Percentiles rank a stretch among this genome's conserved stretches.
Conservation (phyloP, 1,284 basidiomycete species). For the Ustilago curta region DNA sequence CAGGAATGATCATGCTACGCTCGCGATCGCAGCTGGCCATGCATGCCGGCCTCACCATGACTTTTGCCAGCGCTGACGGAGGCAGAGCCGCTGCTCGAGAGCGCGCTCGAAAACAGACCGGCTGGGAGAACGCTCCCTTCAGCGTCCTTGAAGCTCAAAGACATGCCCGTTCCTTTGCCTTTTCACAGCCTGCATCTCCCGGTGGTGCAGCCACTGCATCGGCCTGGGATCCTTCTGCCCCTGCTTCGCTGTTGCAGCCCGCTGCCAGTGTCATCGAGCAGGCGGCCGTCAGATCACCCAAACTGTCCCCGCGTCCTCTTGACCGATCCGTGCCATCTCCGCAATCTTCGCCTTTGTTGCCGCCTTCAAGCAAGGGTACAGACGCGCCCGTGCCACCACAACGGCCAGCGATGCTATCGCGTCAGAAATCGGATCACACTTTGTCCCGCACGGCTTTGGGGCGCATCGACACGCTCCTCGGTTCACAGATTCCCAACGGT, state of each 20-base stretch:
- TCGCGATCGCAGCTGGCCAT: constrained; percentile 56
- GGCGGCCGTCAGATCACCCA: constrained; percentile 11
- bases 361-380: neutral
- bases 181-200: constrained; percentile 49
- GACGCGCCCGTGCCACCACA: neutral
- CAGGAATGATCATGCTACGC: constrained; percentile 56
- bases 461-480: constrained; percentile 32
- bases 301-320: constrained; percentile 16
- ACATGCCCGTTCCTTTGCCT: constrained; percentile 29
- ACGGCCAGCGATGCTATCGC: constrained; percentile 11
- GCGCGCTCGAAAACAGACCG: constrained; percentile 46
- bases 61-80: constrained; percentile 46
- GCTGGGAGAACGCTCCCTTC: constrained; percentile 58
- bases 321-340: constrained; percentile 8
- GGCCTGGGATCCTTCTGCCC: constrained; percentile 29
- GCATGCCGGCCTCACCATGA: constrained; percentile 46
- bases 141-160: constrained; percentile 56
- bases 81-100: constrained; percentile 61
- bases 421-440: constrained; percentile 36
- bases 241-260: constrained; percentile 21
- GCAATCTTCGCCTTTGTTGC: constrained; percentile 22
- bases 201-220: constrained; percentile 15
- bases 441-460: constrained; percentile 29
- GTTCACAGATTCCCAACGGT: constrained; percentile 11
- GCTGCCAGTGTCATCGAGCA: constrained; percentile 24